Percentiles rank a stretch among this genome's conserved stretches.
Evolutionary conservation across 108 stramenopile species (phyloP).

Genomic region (Nannochloropsis oceanica): DNA sequence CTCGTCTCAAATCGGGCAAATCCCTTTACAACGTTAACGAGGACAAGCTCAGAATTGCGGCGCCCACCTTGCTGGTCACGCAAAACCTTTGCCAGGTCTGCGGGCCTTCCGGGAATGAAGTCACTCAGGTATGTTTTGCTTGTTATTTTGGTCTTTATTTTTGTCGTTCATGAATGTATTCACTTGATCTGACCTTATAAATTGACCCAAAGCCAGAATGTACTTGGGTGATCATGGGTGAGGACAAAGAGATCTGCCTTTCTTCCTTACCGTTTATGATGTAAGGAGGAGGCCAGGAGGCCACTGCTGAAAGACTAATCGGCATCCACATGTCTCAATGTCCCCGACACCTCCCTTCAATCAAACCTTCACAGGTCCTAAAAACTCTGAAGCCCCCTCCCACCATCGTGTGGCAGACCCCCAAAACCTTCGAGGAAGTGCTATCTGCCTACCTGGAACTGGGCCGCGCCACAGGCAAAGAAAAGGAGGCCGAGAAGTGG

Average conservation of each 20-base stretch:
- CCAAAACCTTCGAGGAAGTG: not conserved
- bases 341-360: too few relatives aligned
- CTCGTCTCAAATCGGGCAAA: constrained; percentile 35
- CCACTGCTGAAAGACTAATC: too few relatives aligned
- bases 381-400: not conserved
- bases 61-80: constrained; percentile 60
- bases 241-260: too few relatives aligned
- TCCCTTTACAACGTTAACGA: constrained; percentile 50
- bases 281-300: too few relatives aligned
- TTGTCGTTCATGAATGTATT: too few relatives aligned
- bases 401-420: not conserved
- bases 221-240: too few relatives aligned
- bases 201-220: too few relatives aligned
- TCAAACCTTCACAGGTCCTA: not conserved
- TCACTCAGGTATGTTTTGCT: not conserved
- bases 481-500: not conserved
- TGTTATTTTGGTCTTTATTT: too few relatives aligned
- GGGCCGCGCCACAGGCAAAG: constrained; percentile 2
- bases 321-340: too few relatives aligned
- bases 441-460: not conserved
- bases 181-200: too few relatives aligned
- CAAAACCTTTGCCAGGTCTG: constrained; percentile 36
- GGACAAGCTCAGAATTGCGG: constrained; percentile 33
- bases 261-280: too few relatives aligned
- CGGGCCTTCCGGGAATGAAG: not conserved